Evolutionary conservation across 148 eudicot species (phyloP), one percentile per base, ranked within the genome.

Genomic region (Mesembryanthemum crystallinum): DNA sequence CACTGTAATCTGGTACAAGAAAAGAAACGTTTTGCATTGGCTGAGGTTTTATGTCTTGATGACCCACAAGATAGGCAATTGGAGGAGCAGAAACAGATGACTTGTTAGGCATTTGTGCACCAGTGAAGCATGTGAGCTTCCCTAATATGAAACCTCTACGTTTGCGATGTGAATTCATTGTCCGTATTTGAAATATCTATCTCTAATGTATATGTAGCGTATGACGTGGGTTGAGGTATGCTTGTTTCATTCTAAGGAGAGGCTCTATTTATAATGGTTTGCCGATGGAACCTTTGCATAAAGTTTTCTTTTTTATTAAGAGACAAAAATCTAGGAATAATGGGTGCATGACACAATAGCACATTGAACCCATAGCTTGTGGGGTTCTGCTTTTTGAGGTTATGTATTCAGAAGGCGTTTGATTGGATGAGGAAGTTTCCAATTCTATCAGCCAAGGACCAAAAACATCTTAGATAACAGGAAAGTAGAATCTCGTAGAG

Each of bases 11-110:
- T 0, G 81, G 82, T 3, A 85, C 67, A 32, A 78, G 73, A 1
- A 80, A 60, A 0, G 89, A 74, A 39, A 86, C 67, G 10, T 61
- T 78, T 23, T 81, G 82, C 51, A 71, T 70, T 8, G 87, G 75
- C 18, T 76, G 85, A 60, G 88, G 80, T 1, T 63, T 78, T 58
- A 67, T 68, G 35, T 90, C 85, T 72, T 77, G 87, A 24, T 80
- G 74, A 58, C 78, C 83, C 51, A 83, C 79, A 23, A 85, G 64
- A 75, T 75, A 81, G 57, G 84, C 85, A 30, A 81, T 80, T 29
- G 86, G 73, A 8, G 81, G 45, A 29, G 29, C 12, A 33, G 78
- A 24, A 21, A 64, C 25, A 29, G 78, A 39, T 67, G 69, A 54
- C 29, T 60, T 51, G 52, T 63, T 77, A 15, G 77, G 30, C 43